Evolutionary conservation across 169 alveolate genomes (phyloP), one percentile per base, ranked within the genome.

Genomic region (Plasmodium inui): DNA sequence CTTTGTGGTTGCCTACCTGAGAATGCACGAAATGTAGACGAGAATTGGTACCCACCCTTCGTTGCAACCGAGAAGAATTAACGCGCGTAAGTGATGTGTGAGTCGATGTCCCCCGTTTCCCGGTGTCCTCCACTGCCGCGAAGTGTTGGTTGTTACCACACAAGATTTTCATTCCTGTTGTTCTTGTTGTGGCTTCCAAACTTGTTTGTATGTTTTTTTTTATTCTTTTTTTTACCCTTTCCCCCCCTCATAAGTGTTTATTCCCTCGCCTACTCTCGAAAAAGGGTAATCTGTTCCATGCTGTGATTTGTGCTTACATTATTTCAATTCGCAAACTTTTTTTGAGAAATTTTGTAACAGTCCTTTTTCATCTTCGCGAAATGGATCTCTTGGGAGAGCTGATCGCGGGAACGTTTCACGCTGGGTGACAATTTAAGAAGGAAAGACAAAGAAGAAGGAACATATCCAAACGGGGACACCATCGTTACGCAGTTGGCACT

Each of bases 221-320:
- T 26, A 37, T 80, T 32, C 19, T 19, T 82, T 82, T 82, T 26
- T 28, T 55, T 1, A 55, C 37, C 22, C 70, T 39, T 19, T 4
- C 55, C 71, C 71, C 22, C 4, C 34, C 34, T 50, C 57, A 46
- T 46, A 46, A 83, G 39, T 83, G 50, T 83, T 61, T 61, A n/a
- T 26, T 26, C 74, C 74, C 34, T 5, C 14, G 74, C 50, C 39
- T 83, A 28, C 82, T 1, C 37, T 34, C 12, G 17, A 50, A 67
- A 61, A 61, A 67, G 73, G 22, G 22, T 34, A 8, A 83, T 37
- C 17, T 70, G 70, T 34, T 83, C 28, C 72, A 17, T 50, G 37
- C 30, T 83, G 92, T 83, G 82, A 67, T 83, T 83, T 83, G 72
- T 19, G 61, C 50, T 61, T 67, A 39, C 57, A 78, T 50, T 50